phyloP scores from a whole-genome alignment of 2,329 filamentous ascomycete species.

The Xylariaceae sp. region DNA sequence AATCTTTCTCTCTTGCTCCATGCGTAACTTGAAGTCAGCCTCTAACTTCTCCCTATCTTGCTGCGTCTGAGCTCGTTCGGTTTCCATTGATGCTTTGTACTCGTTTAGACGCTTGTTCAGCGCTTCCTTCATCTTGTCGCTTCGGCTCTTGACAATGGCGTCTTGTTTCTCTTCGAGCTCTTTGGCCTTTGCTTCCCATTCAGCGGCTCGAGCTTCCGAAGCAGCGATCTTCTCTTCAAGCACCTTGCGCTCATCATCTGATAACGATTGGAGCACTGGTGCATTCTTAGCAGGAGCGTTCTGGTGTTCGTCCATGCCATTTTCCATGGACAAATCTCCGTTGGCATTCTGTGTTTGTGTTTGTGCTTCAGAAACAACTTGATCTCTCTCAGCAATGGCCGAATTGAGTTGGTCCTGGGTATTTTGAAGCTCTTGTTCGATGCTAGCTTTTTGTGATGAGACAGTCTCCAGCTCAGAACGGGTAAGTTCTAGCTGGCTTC shows the following conservation, averaged over 20 bases:
- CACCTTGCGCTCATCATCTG: slow-evolving; percentile 64
- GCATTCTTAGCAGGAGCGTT: slow-evolving; percentile 22
- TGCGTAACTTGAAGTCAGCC: slow-evolving; percentile 51
- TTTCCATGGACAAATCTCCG: slow-evolving; percentile 40
- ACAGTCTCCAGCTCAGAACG: slow-evolving; percentile 69
- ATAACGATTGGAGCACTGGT: slow-evolving; percentile 42
- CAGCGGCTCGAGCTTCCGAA: slow-evolving; percentile 66
- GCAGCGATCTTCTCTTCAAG: slow-evolving; percentile 67
- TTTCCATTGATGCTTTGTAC: slow-evolving; percentile 54
- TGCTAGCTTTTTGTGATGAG: slow-evolving; percentile 69
- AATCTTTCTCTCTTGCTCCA: slow-evolving; percentile 41
- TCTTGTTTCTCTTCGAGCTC: slow-evolving; percentile 69
- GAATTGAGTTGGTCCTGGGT: slow-evolving; percentile 65
- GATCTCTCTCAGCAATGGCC: slow-evolving; percentile 68
- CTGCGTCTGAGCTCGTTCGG: slow-evolving; percentile 63
- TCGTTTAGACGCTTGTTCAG: slow-evolving; percentile 75
- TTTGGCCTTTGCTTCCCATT: slow-evolving; percentile 67
- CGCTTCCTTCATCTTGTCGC: slow-evolving; percentile 71
- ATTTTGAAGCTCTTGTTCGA: slow-evolving; percentile 67
- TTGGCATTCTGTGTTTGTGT: slow-evolving; percentile 35
- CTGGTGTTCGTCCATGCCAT: slow-evolving; percentile 31
- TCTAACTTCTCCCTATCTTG: slow-evolving; percentile 69
- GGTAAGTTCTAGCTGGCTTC: slow-evolving; percentile 55
- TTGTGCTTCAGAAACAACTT: slow-evolving; percentile 55
- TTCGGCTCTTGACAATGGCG: slow-evolving; percentile 66